Conservation (phyloP, 345 rosid genomes). For the thale cress (Arabidopsis thaliana) region TAIR10.1 NC_003070.9:3659001-3659500, state of each 20-base stretch:
- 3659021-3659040: too few species aligned
- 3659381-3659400: slow-evolving; percentile 70
- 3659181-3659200: background rate
- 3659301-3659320: slow-evolving; percentile 51
- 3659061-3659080: too few species aligned
- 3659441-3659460: slow-evolving; percentile 20
- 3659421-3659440: slow-evolving; percentile 32
- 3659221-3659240: slow-evolving; percentile 17
- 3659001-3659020: too few species aligned
- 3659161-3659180: background rate
- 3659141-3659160: slow-evolving; percentile 2
- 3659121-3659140: background rate
- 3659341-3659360: slow-evolving; percentile 45
- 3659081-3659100: too few species aligned
- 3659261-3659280: slow-evolving; percentile 19
- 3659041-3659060: too few species aligned
- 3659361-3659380: slow-evolving; percentile 47
- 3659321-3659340: slow-evolving; percentile 59
- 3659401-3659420: slow-evolving; percentile 85
- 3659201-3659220: slow-evolving; percentile 15
- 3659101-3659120: background rate
- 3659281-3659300: slow-evolving; percentile 56
- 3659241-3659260: slow-evolving; percentile 28
- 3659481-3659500: slow-evolving; percentile 51
- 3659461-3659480: slow-evolving; percentile 24